Evolutionary conservation across 164 flowering plant genomes (phyloP).

Genomic region (Houttuynia cordata): DNA sequence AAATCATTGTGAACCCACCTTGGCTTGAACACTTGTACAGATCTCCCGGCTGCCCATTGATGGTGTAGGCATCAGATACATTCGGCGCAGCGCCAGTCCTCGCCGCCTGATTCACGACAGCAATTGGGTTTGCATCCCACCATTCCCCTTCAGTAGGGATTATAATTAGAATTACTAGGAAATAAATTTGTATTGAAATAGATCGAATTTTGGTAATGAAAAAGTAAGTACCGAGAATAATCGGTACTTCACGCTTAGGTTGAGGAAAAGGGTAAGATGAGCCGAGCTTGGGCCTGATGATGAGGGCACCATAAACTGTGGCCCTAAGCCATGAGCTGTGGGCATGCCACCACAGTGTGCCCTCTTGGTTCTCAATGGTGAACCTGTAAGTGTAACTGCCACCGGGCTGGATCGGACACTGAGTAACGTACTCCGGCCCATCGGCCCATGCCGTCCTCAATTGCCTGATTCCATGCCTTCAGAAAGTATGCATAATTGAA

Average conservation of each 20-base stretch:
- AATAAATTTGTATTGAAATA: no score
- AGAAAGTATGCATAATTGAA: no score
- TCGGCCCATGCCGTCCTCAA: conserved; percentile 90
- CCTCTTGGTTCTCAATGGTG: conserved; percentile 75
- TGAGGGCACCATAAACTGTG: conserved; percentile 84
- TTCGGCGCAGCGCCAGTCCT: conserved; percentile 80
- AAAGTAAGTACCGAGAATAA: conserved; percentile 63
- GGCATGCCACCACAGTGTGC: conserved; percentile 98
- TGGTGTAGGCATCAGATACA: conserved; percentile 77
- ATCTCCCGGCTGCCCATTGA: conserved; percentile 94
- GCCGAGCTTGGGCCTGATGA: conserved; percentile 52
- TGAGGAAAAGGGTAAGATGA: conserved; percentile 52
- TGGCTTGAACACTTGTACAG: conserved; percentile 69
- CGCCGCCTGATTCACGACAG: conserved; percentile 50
- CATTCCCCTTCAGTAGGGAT: conserved; percentile 53
- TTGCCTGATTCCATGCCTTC: conserved; percentile 79
- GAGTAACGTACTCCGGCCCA: conserved; percentile 79
- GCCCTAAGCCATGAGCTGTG: conserved; percentile 90
- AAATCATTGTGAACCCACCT: conserved; percentile 27
- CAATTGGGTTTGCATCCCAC: conserved; percentile 84
- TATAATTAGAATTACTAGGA: no score
- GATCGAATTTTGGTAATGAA: no score
- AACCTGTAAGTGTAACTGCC: conserved; percentile 71
- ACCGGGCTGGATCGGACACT: conserved; percentile 88
- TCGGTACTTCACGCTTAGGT: conserved; percentile 50